Evolutionary conservation across 139 green algal genomes (phyloP).

Genomic region (Tetratostichococcus sp.): DNA sequence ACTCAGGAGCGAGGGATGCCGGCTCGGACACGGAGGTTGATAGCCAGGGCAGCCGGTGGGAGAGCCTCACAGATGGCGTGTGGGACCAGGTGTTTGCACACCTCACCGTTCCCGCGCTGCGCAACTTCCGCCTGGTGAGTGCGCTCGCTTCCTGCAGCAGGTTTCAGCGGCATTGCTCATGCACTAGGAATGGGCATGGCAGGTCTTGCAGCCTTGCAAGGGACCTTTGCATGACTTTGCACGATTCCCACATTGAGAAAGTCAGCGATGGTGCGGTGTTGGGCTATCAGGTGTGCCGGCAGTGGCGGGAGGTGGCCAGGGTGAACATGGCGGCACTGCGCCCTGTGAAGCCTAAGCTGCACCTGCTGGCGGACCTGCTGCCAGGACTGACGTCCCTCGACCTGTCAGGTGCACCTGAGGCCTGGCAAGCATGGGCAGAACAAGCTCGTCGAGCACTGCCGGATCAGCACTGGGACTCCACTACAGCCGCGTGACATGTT

Average conservation of each 20-base stretch:
- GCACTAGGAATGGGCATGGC: no score
- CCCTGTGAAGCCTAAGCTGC: not conserved
- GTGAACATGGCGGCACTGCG: not conserved
- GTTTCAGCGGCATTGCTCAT: no score
- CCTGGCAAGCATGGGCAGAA: no score
- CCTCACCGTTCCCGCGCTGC: not conserved
- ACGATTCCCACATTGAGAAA: no score
- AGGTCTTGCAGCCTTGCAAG: no score
- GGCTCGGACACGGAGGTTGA: not conserved
- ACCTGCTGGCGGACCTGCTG: not conserved
- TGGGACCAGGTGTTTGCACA: constrained; percentile 7
- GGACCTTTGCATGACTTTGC: no score
- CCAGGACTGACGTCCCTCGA: not conserved
- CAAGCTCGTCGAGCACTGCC: no score
- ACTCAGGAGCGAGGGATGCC: no score
- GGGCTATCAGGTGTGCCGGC: constrained; percentile 4
- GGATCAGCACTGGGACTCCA: no score
- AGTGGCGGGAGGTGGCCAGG: not conserved
- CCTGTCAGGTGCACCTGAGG: not conserved
- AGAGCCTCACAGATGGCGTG: constrained; percentile 12
- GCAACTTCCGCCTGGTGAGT: constrained; percentile 2
- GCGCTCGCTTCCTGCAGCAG: no score
- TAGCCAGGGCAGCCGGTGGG: not conserved
- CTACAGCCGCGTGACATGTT: no score
- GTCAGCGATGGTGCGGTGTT: no score